Evolutionary conservation across 345 rosid species (phyloP).

Genomic region (Bruguiera parviflora): DNA sequence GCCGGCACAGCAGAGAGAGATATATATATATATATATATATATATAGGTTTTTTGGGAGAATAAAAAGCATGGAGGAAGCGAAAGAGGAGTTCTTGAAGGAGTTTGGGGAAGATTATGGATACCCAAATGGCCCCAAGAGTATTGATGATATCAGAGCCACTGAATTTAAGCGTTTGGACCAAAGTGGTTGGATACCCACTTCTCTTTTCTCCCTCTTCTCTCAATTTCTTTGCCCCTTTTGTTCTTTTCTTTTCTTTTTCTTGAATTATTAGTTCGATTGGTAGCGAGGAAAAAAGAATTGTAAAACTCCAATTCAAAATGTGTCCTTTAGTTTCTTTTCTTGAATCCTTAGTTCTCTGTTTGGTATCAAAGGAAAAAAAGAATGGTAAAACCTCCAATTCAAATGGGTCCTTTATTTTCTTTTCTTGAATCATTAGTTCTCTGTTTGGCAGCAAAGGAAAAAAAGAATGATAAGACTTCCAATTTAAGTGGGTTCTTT

Average conservation of each 20-base stretch:
- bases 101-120: conserved; percentile 71
- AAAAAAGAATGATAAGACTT: too few species aligned
- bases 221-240: not conserved
- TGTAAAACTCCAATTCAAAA: not conserved
- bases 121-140: conserved; percentile 70
- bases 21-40: too few species aligned
- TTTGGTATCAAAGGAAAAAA: too few species aligned
- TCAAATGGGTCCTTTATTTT: not conserved
- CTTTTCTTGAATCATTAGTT: not conserved
- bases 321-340: not conserved
- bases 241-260: not conserved
- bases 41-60: too few species aligned
- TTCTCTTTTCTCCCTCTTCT: not conserved
- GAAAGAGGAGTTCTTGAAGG: conserved; percentile 60
- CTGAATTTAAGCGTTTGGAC: conserved; percentile 78
- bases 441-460: too few species aligned
- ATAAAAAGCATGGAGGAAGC: conserved; percentile 10
- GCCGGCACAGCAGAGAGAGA: too few species aligned
- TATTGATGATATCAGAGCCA: conserved; percentile 67
- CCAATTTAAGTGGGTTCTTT: too few species aligned
- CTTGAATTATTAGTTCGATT: not conserved
- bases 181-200: conserved; percentile 28
- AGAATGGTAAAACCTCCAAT: not conserved
- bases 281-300: not conserved
- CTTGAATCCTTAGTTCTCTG: too few species aligned